These are phyloP conservation scores for Cadophora gregata DNA, from an alignment of 2,329 filamentous ascomycete genomes.

Conservation along the genomic window DNA sequence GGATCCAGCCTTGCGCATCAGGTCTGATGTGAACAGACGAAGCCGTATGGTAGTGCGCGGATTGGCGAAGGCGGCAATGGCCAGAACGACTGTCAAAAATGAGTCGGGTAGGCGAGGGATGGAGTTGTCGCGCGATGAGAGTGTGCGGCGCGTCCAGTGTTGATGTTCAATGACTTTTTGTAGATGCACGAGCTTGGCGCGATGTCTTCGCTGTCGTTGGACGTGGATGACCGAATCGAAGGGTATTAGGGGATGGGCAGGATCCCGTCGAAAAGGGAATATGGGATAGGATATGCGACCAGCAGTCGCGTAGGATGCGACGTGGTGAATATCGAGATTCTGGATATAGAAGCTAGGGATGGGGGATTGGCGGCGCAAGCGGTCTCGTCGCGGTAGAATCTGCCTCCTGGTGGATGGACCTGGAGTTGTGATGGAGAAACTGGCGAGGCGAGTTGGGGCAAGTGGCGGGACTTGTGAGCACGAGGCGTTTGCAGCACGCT, in stretches of 20 bases:
- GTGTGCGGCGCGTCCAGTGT: slow-evolving; percentile 40
- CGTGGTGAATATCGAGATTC: slow-evolving; percentile 33
- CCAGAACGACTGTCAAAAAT: slow-evolving; percentile 23
- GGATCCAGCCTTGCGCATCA: slow-evolving; percentile 45
- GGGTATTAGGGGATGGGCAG: slow-evolving; percentile 14
- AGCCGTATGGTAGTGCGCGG: slow-evolving; percentile 32
- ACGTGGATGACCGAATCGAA: slow-evolving; percentile 30
- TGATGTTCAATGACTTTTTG: slow-evolving; percentile 41
- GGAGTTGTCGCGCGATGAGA: slow-evolving; percentile 36
- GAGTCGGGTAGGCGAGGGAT: slow-evolving; percentile 22
- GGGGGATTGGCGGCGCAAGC: slow-evolving; percentile 30
- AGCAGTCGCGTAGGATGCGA: slow-evolving; percentile 30
- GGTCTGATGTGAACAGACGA: slow-evolving; percentile 35
- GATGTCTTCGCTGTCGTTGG: slow-evolving; percentile 33
- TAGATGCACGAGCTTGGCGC: slow-evolving; percentile 43
- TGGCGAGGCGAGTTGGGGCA: background rate
- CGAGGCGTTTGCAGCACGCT: slow-evolving; percentile 11
- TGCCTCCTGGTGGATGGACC: slow-evolving; percentile 13
- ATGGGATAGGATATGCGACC: slow-evolving; percentile 26
- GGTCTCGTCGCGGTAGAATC: slow-evolving; percentile 32
- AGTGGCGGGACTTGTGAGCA: slow-evolving; percentile 1
- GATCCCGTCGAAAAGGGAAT: background rate
- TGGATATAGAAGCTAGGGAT: slow-evolving; percentile 18
- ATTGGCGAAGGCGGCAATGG: slow-evolving; percentile 27
- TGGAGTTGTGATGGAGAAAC: slow-evolving; percentile 26